A percentile compares a stretch with the other conserved stretches of the same genome.
These are phyloP conservation scores for Boletus sensibilis DNA, from an alignment of 768 basidiomycete genomes.

Conservation along the genomic window DNA sequence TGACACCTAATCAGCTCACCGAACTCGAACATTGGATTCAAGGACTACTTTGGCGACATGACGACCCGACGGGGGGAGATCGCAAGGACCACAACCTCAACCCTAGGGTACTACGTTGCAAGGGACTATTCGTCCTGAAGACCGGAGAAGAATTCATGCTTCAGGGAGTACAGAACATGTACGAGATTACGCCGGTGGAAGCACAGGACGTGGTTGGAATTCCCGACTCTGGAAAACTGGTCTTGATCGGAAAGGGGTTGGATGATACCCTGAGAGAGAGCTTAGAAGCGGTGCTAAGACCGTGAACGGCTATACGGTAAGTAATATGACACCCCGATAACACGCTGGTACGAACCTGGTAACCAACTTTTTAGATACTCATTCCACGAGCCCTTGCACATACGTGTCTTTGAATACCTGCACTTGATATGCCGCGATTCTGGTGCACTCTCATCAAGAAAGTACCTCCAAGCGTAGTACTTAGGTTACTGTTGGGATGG, in stretches of 20 bases:
- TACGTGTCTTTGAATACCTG: not conserved
- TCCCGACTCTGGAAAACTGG: slow-evolving; percentile 72
- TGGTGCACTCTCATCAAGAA: not conserved
- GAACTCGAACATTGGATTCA: slow-evolving; percentile 80
- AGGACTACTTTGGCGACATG: slow-evolving; percentile 76
- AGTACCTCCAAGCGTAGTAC: not conserved
- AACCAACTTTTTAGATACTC: not conserved
- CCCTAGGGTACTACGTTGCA: slow-evolving; percentile 78
- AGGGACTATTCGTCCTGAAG: slow-evolving; percentile 68
- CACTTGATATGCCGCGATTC: not conserved
- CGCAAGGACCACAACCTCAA: slow-evolving; percentile 7
- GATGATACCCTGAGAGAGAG: slow-evolving; percentile 54
- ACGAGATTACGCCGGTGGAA: slow-evolving; percentile 64
- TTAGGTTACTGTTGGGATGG: too few relatives aligned
- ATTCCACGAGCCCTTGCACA: not conserved
- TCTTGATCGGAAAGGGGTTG: slow-evolving; percentile 84
- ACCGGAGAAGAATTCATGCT: slow-evolving; percentile 66
- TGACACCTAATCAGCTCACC: slow-evolving; percentile 48
- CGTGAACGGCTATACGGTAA: not conserved
- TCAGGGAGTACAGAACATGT: slow-evolving; percentile 90
- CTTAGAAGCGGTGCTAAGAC: slow-evolving; percentile 36
- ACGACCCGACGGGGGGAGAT: slow-evolving; percentile 41
- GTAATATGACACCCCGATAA: not conserved
- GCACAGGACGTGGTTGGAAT: slow-evolving; percentile 43
- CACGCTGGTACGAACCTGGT: not conserved